Evolutionary conservation across 1,139 yeast genomes (phyloP), one percentile per base, ranked within the genome.

Genomic region (Yamadazyma triangularis): DNA sequence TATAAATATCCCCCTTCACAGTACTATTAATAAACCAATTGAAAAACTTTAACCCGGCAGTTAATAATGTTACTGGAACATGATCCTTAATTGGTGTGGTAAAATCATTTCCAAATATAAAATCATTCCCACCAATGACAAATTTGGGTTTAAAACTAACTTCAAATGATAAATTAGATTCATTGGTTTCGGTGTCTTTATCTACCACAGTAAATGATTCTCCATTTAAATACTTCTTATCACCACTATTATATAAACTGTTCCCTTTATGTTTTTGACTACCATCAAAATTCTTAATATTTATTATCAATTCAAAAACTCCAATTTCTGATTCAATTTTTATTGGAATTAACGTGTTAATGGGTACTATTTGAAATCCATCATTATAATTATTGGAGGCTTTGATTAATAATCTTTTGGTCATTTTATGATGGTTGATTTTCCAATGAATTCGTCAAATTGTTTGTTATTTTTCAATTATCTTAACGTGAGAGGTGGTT

Each of bases 31-130:
- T 70, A 42, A 68, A 44, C 82, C 86, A 50, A 52, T 61, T 46
- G 66, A 69, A 51, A 58, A 75, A 44, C 70, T 85, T 63, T 58
- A 78, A 52, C 1, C 73, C 75, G 0, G 73, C 64, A 4, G 65
- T 45, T 29, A 69, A 47, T 18, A 68, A 42, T 0, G 68, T 48
- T 1, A 69, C 56, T 3, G 91, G 91, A 9, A 82, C 68, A 35
- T 67, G 64, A 13, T 79, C 79, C 25, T 67, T 59, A 26, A 82
- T 73, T 1, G 87, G 80, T 20, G 64, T 55, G 14, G 68, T 74
- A 50, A 79, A 79, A 48, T 82, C 89, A 47, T 82, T 82, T 2
- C 89, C 89, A 58, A 77, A 81, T 10, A 76, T 42, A 31, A 81
- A 55, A 11, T 69, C 68, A 27, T 70, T 62, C 1, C 84, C 86